Percentiles rank a stretch among this genome's conserved stretches.
These are phyloP conservation scores for Oxyria digyna DNA, from an alignment of 148 eudicot genomes.

Conservation along the genomic window DNA sequence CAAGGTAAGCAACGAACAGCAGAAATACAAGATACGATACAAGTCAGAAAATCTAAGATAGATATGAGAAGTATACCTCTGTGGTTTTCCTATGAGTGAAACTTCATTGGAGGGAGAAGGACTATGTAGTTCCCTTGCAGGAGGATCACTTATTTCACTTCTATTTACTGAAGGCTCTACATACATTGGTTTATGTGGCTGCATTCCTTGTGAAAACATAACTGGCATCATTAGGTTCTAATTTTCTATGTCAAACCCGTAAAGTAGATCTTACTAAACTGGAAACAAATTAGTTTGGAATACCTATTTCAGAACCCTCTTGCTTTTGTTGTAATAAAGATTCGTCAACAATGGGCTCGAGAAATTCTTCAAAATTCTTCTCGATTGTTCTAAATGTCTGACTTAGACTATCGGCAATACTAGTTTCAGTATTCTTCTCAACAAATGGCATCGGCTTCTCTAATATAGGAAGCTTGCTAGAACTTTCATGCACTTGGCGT, in stretches of 20 bases:
- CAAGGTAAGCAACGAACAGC: constrained; percentile 14
- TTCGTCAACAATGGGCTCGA: constrained; percentile 12
- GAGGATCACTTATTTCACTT: constrained; percentile 15
- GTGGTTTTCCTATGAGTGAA: constrained; percentile 59
- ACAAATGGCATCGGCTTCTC: constrained; percentile 33
- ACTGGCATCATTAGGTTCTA: constrained; percentile 13
- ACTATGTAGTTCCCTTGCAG: constrained; percentile 9
- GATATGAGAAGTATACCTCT: constrained; percentile 29
- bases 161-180: constrained; percentile 17
- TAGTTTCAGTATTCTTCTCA: constrained; percentile 17
- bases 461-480: constrained; percentile 21
- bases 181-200: constrained; percentile 34
- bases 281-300: constrained; percentile 11
- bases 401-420: constrained; percentile 9
- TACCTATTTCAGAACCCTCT: constrained; percentile 35
- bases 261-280: neutral
- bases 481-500: constrained; percentile 6
- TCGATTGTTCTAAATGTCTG: constrained; percentile 11
- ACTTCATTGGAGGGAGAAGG: constrained; percentile 26
- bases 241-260: constrained; percentile 11
- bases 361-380: constrained; percentile 16
- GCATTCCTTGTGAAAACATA: constrained; percentile 51
- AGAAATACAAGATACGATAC: constrained; percentile 5
- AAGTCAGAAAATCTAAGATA: constrained; percentile 1
- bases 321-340: constrained; percentile 15